phyloP scores from a whole-genome alignment of 208 protist genomes.

The Herpetomonas samuelpessoai region DNA sequence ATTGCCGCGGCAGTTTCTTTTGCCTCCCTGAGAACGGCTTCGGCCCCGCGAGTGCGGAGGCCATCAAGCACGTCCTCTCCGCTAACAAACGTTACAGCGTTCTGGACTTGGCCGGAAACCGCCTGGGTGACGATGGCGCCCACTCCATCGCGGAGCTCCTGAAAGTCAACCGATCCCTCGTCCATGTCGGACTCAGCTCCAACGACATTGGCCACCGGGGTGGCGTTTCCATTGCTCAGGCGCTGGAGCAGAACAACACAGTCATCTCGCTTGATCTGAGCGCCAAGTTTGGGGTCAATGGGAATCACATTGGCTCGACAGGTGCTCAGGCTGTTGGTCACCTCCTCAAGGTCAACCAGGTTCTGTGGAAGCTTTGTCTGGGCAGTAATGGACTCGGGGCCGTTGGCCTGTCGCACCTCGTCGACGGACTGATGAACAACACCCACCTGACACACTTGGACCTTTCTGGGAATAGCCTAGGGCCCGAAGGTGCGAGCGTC shows the following conservation, averaged over 20 bases:
- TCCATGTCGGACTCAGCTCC: constrained; percentile 84
- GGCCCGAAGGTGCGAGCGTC: constrained; percentile 53
- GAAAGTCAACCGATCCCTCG: constrained; percentile 64
- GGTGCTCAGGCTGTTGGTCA: constrained; percentile 78
- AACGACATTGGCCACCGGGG: constrained; percentile 91
- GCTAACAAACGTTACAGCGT: constrained; percentile 82
- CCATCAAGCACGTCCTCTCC: constrained; percentile 77
- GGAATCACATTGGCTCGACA: constrained; percentile 87
- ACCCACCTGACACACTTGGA: constrained; percentile 77
- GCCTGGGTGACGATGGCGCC: constrained; percentile 85
- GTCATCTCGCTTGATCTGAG: constrained; percentile 91
- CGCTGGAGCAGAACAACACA: constrained; percentile 85
- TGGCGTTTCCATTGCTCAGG: constrained; percentile 64
- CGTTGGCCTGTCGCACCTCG: constrained; percentile 63
- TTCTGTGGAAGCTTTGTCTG: constrained; percentile 84
- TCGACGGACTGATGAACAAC: constrained; percentile 63
- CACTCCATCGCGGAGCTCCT: constrained; percentile 78
- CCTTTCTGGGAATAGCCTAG: constrained; percentile 87
- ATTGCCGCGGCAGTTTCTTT: constrained; percentile 88
- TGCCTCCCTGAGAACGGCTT: constrained; percentile 87
- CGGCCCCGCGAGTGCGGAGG: constrained; percentile 62
- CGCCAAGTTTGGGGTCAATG: constrained; percentile 80
- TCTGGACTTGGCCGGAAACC: constrained; percentile 90
- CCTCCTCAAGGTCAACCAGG: constrained; percentile 74
- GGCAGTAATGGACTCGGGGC: constrained; percentile 87